A percentile compares a stretch with the other conserved stretches of the same genome.
phyloP scores from a whole-genome alignment of 2,329 filamentous ascomycete species.

The Monosporascus sp. region DNA sequence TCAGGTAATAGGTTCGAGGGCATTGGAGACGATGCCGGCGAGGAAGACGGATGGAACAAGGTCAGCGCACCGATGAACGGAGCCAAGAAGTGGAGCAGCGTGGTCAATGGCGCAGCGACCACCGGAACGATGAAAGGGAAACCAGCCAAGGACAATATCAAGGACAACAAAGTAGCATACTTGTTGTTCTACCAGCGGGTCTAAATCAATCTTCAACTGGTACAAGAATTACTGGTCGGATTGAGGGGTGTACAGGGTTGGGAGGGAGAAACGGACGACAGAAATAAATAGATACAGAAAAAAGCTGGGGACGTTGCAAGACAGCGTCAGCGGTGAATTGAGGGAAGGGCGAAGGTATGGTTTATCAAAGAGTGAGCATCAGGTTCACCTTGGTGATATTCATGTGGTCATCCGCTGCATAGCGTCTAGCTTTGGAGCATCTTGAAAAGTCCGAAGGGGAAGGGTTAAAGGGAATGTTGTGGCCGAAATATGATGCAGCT shows the following conservation, averaged over 20 bases:
- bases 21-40: constrained; percentile 60
- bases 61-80: constrained; percentile 61
- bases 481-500: not conserved
- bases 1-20: constrained; percentile 70
- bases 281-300: not conserved
- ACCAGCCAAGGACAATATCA: constrained; percentile 59
- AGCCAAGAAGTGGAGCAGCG: constrained; percentile 68
- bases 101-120: constrained; percentile 61
- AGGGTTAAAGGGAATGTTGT: not conserved
- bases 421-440: not conserved
- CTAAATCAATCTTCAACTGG: constrained; percentile 18
- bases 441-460: not conserved
- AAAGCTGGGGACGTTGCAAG: not conserved
- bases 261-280: not conserved
- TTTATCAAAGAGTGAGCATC: not conserved
- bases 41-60: constrained; percentile 78
- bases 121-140: constrained; percentile 50
- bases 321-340: not conserved
- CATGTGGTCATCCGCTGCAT: not conserved
- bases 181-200: constrained; percentile 90
- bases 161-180: constrained; percentile 96
- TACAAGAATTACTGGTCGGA: not conserved
- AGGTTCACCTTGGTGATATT: not conserved
- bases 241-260: too few relatives aligned
- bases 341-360: not conserved